phyloP scores from a whole-genome alignment of 257 asterid species.

The Fraxinus americana region DNA sequence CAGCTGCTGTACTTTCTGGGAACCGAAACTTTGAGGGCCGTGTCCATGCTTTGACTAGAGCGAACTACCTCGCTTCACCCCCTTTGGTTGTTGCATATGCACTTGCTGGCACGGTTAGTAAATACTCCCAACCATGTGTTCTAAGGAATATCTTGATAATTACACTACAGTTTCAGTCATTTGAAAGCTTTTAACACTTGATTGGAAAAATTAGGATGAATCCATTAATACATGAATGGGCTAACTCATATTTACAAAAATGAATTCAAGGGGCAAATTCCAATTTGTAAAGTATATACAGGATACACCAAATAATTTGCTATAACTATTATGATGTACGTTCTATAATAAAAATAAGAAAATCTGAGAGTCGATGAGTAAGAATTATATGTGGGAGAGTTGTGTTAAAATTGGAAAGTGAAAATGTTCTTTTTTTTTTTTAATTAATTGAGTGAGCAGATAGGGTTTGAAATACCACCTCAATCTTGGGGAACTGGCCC shows the following conservation, averaged over 20 bases:
- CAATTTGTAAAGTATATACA: background rate
- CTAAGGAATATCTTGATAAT: slow-evolving; percentile 2
- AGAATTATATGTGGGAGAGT: background rate
- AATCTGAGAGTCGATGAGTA: background rate
- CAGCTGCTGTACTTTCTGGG: slow-evolving; percentile 97
- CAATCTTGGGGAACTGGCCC: background rate
- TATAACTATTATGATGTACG: background rate
- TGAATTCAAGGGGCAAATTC: background rate
- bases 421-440: background rate
- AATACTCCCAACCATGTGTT: slow-evolving; percentile 14
- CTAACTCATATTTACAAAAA: background rate
- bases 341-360: background rate
- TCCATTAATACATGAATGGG: background rate
- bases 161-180: background rate
- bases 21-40: slow-evolving; percentile 97
- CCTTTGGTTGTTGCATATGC: slow-evolving; percentile 98
- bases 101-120: slow-evolving; percentile 93
- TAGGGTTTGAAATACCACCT: background rate
- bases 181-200: background rate
- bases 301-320: background rate
- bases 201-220: background rate
- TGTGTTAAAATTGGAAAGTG: background rate
- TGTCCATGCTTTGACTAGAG: slow-evolving; percentile 92
- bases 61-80: slow-evolving; percentile 97
- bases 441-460: background rate